Base-by-base conservation (phyloP, 208 protist species). In the Strigomonas culicis region DNA sequence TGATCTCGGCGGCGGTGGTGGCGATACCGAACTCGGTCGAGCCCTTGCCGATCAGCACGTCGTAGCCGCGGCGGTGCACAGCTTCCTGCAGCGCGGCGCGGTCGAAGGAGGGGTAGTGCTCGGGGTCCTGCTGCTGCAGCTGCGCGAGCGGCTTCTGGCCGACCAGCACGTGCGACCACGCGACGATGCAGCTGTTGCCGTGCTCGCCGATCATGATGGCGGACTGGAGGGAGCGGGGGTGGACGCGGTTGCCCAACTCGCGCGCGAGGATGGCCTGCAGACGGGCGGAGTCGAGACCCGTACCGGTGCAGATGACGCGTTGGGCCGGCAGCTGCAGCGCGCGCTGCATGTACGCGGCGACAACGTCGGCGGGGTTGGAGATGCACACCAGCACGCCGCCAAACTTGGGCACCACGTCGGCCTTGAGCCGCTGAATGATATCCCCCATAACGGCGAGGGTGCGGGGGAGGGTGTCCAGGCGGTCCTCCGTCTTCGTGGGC, bases 181-280 rank as follows among this genome's bases (percentile, higher is more conserved):
- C 74, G 6, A 74, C 72, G 46, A 84, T 75, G 59, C 75, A 72
- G 63, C 66, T 74, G 68, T 79, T 74, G 28, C 71, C 79, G 66
- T 81, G 74, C 66, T 84, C 79, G 31, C 74, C 74, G 25, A 84
- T 53, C 70, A 84, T 84, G 68, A 75, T 72, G n/a, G 74, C 74
- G 2, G 78, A 75, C 44, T 76, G 44, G 63, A 81, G 63, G n/a
- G 70, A 74, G 24, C 59, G 56, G 7, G 68, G 71, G 50, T 70
- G 59, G 24, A 84, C 65, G 68, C 59, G 65, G 71, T 64, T 36
- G 4, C 70, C 62, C 30, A 80, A 57, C 53, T 73, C 73, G 7
- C 67, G 50, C 44, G 68, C 65, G 43, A 76, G 64, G 1, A 79
- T 53, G 0, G 68, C 68, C 65, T 79, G 74, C 64, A 80, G 63